Conservation (phyloP, 1,284 basidiomycete genomes). For the Microbotryomycetes sp. region DNA sequence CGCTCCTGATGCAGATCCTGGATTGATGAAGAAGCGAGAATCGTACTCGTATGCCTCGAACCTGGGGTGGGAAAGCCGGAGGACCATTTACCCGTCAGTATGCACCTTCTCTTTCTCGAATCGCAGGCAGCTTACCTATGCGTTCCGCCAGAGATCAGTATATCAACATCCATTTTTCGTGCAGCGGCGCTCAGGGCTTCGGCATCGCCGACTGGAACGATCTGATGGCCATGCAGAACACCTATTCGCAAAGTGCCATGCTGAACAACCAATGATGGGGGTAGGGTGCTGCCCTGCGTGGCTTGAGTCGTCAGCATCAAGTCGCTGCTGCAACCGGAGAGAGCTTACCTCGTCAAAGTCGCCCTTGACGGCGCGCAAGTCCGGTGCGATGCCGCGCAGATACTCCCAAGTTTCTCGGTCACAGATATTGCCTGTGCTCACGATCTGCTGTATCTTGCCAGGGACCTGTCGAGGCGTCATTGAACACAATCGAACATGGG, state of each 20-base stretch:
- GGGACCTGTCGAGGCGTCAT: conserved; percentile 49
- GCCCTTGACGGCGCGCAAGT: conserved; percentile 84
- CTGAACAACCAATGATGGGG: conserved; percentile 70
- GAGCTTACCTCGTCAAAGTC: conserved; percentile 87
- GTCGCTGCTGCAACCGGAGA: conserved; percentile 34
- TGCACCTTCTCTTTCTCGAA: neutral
- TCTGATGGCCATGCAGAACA: conserved; percentile 89
- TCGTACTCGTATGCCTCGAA: conserved; percentile 93
- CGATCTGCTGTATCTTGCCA: conserved; percentile 96
- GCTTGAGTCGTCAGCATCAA: neutral
- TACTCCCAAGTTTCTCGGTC: conserved; percentile 97
- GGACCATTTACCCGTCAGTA: neutral
- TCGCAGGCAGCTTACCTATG: conserved; percentile 60
- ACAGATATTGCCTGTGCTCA: conserved; percentile 96
- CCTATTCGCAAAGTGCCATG: conserved; percentile 89
- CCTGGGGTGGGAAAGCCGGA: conserved; percentile 42
- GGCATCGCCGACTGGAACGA: conserved; percentile 82
- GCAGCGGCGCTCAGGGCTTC: conserved; percentile 82
- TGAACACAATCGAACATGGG: neutral
- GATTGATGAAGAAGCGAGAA: conserved; percentile 89
- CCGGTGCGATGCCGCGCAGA: conserved; percentile 89
- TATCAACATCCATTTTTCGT: conserved; percentile 94
- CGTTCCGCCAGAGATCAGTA: conserved; percentile 86
- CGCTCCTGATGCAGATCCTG: conserved; percentile 89
- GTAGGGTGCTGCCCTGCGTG: conserved; percentile 50